Evolutionary conservation across 1,139 yeast genomes (phyloP).

Genomic region (Lodderomyces orthopsilosis): DNA sequence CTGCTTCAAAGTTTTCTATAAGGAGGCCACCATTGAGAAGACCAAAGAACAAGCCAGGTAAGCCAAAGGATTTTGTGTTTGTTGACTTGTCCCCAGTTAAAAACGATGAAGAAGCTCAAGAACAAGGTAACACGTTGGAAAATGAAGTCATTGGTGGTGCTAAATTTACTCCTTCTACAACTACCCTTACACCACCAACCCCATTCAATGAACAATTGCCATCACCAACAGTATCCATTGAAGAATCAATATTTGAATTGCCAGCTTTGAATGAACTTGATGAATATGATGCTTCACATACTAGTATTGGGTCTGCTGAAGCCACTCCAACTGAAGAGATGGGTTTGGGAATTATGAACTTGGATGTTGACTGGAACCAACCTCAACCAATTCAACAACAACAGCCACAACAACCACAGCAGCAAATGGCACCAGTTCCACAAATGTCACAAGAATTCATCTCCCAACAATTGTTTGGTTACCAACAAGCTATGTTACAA

Average conservation of each 20-base stretch:
- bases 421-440: slow-evolving; percentile 6
- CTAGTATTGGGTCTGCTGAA: not conserved
- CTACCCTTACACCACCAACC: slow-evolving; percentile 7
- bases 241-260: slow-evolving; percentile 13
- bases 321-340: slow-evolving; percentile 10
- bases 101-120: slow-evolving; percentile 20
- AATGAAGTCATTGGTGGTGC: slow-evolving; percentile 5
- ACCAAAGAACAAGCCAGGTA: slow-evolving; percentile 52
- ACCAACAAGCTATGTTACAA: slow-evolving; percentile 25
- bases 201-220: slow-evolving; percentile 15
- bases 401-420: slow-evolving; percentile 4
- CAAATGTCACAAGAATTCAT: slow-evolving; percentile 8
- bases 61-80: slow-evolving; percentile 52
- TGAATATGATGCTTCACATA: not conserved
- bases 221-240: slow-evolving; percentile 15
- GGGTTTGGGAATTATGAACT: slow-evolving; percentile 27
- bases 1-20: slow-evolving; percentile 27
- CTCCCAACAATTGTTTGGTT: slow-evolving; percentile 19
- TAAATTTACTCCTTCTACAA: not conserved
- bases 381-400: slow-evolving; percentile 9
- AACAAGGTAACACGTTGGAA: slow-evolving; percentile 15
- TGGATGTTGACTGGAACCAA: slow-evolving; percentile 16
- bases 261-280: slow-evolving; percentile 5
- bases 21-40: slow-evolving; percentile 49
- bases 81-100: slow-evolving; percentile 55